A percentile compares a stretch with the other conserved stretches of the same genome.
phyloP scores from a whole-genome alignment of 306 rosid species.

The Amphicarpaea edgeworthii region DNA sequence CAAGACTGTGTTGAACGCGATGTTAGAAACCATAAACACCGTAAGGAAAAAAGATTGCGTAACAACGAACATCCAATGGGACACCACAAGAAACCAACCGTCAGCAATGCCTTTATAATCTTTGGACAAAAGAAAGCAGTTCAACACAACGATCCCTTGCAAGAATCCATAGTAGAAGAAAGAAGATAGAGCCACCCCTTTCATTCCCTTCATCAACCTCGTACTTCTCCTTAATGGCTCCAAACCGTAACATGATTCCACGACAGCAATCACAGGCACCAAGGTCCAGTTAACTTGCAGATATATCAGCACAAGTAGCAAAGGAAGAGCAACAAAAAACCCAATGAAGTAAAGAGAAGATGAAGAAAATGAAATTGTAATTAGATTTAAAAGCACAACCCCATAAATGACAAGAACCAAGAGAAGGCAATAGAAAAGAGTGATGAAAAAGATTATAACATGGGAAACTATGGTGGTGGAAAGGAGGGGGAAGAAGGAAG shows the following conservation, averaged over 20 bases:
- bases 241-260: constrained; percentile 26
- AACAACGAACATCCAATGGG: no score
- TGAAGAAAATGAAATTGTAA: not conserved
- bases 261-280: not conserved
- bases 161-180: not conserved
- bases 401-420: not conserved
- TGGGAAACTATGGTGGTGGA: constrained; percentile 46
- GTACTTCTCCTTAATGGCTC: not conserved
- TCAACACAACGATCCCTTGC: not conserved
- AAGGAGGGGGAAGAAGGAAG: constrained; percentile 56
- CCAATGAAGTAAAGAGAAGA: not conserved
- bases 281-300: constrained; percentile 10
- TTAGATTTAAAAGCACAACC: not conserved
- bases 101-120: no score
- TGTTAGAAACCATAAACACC: no score
- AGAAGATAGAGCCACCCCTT: not conserved
- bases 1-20: no score
- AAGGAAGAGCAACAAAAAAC: not conserved
- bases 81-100: no score
- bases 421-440: not conserved
- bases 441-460: constrained; percentile 3
- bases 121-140: not conserved
- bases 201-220: constrained; percentile 1
- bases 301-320: not conserved
- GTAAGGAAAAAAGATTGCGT: no score